phyloP scores from a whole-genome alignment of 192 early-diverging fungal genomes.

The Coemansia sp. region DNA sequence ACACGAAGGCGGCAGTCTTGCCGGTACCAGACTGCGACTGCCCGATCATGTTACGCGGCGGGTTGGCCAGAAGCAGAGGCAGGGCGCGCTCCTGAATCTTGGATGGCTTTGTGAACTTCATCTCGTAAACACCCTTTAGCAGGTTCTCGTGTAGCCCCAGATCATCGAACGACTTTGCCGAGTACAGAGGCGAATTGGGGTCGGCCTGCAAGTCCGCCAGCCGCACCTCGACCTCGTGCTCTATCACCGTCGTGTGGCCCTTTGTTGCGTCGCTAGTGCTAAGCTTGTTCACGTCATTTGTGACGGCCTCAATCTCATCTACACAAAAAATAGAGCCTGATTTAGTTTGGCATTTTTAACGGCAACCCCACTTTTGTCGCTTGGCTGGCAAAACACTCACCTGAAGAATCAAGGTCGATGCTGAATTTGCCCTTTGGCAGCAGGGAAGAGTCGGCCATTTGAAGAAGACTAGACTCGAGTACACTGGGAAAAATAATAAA shows the following conservation, averaged over 20 bases:
- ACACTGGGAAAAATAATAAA: constrained; percentile 5
- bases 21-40: constrained; percentile 98
- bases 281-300: constrained; percentile 17
- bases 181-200: constrained; percentile 72
- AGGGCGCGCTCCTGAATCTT: constrained; percentile 96
- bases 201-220: constrained; percentile 67
- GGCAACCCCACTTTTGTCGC: not conserved
- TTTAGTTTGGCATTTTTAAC: not conserved
- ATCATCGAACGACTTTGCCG: constrained; percentile 75
- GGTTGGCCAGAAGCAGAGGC: constrained; percentile 80
- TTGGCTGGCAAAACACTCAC: not conserved
- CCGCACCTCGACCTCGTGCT: constrained; percentile 61
- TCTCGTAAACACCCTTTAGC: constrained; percentile 89
- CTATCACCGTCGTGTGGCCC: not conserved
- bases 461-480: not conserved
- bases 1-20: constrained; percentile 94
- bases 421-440: constrained; percentile 25
- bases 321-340: constrained; percentile 1
- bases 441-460: constrained; percentile 11
- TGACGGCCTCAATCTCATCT: constrained; percentile 34
- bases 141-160: constrained; percentile 74
- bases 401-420: constrained; percentile 33
- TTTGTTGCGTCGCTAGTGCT: constrained; percentile 8
- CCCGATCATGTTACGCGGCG: constrained; percentile 94
- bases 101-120: constrained; percentile 90